phyloP scores from a whole-genome alignment of 2,329 filamentous ascomycete genomes.

The Colletotrichum spinosum region DNA sequence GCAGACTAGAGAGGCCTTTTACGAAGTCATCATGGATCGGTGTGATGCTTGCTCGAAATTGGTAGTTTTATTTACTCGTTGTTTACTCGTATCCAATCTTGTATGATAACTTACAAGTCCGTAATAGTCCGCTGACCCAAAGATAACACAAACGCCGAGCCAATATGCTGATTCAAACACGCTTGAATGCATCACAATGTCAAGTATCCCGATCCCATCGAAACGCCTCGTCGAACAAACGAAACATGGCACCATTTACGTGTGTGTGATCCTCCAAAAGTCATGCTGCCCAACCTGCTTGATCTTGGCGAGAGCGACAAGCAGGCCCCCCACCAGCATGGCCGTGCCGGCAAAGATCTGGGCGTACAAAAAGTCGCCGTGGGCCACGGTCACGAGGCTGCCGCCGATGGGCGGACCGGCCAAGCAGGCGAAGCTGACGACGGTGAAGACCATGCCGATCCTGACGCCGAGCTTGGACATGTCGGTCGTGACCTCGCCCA shows the following conservation, averaged over 20 bases:
- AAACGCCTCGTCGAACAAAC: too few species aligned
- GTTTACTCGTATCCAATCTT: too few species aligned
- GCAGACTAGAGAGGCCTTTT: too few species aligned
- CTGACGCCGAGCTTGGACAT: slow-evolving; percentile 53
- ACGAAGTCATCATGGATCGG: too few species aligned
- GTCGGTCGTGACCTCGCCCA: slow-evolving; percentile 52
- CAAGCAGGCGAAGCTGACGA: slow-evolving; percentile 51
- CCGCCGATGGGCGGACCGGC: slow-evolving; percentile 55
- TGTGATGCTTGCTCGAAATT: too few species aligned
- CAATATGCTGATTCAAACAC: too few species aligned
- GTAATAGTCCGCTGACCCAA: too few species aligned
- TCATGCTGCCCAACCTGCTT: slow-evolving; percentile 28
- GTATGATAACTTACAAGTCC: too few species aligned
- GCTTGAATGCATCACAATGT: too few species aligned
- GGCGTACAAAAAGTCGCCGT: slow-evolving; percentile 20
- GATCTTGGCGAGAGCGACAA: slow-evolving; percentile 30
- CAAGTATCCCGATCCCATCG: too few species aligned
- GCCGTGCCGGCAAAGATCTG: slow-evolving; percentile 27
- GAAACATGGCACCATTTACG: not conserved
- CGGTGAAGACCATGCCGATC: slow-evolving; percentile 55
- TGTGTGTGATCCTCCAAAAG: slow-evolving; percentile 21
- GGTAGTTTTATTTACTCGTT: too few species aligned
- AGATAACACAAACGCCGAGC: too few species aligned
- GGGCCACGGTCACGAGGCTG: slow-evolving; percentile 51
- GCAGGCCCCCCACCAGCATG: slow-evolving; percentile 26